phyloP scores from a whole-genome alignment of 164 flowering plant species.

The Stephania japonica region DNA sequence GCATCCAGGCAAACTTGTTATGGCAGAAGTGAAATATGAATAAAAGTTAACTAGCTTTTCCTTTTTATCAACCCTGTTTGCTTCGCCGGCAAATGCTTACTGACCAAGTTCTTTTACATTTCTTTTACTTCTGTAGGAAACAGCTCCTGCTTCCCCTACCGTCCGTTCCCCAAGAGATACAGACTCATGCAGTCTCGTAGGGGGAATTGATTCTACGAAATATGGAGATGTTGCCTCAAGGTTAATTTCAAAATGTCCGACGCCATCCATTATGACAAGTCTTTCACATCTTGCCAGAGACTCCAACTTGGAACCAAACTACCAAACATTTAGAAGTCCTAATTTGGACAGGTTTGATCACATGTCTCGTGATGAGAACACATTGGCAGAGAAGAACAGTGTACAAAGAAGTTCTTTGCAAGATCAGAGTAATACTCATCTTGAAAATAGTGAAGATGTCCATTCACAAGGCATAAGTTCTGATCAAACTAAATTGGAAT shows the following conservation, averaged over 20 bases:
- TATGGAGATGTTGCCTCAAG: background rate
- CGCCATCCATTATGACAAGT: constrained; percentile 15
- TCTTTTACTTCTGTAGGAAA: too few relatives aligned
- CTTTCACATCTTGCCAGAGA: constrained; percentile 17
- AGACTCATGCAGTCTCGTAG: too few relatives aligned
- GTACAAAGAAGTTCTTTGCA: constrained; percentile 10
- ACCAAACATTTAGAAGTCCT: too few relatives aligned
- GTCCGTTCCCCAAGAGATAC: too few relatives aligned
- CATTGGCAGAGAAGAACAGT: constrained; percentile 16
- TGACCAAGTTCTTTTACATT: too few relatives aligned
- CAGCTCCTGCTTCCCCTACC: too few relatives aligned
- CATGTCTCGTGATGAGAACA: constrained; percentile 11
- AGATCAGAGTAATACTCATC: constrained; percentile 1
- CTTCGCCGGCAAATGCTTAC: too few relatives aligned
- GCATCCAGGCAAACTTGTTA: too few relatives aligned
- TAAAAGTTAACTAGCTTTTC: too few relatives aligned
- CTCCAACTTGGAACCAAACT: constrained; percentile 14
- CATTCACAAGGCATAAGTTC: background rate
- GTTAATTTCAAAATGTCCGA: constrained; percentile 2
- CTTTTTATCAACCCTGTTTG: too few relatives aligned
- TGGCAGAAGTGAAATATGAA: too few relatives aligned
- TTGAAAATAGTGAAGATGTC: constrained; percentile 2
- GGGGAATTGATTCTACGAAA: background rate
- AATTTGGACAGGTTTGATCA: constrained; percentile 7
- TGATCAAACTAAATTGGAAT: constrained; percentile 6